Base-by-base conservation (phyloP, 192 early-diverging fungal species). In the Haplosporangium gracile region DNA sequence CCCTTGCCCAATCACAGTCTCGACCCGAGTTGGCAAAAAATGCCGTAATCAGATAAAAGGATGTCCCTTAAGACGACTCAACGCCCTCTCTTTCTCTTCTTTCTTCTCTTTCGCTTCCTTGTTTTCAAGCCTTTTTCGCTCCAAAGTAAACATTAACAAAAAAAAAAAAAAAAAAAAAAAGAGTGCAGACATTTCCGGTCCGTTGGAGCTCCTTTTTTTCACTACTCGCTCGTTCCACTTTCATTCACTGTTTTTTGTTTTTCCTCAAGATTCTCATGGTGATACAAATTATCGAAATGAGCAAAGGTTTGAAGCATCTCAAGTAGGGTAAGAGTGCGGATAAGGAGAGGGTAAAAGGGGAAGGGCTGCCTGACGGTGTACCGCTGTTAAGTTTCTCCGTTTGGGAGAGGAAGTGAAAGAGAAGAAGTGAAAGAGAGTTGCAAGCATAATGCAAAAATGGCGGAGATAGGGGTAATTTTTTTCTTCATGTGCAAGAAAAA, bases 21-120 rank as follows among this genome's bases (percentile, higher is more conserved):
- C 60, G 29, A 65, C 60, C 60, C 60, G 29, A 65, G 26, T 29
- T 65, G 29, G n/a, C 60, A 65, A 32, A n/a, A 63, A 65, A 65
- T 65, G 60, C 60, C 60, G 60, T 65, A 65, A 65, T 65, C 60
- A 65, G 60, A 65, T 65, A 29, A 65, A 63, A 29, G 13, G 11
- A 29, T 57, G 53, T 57, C 68, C 68, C 32, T 5, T 11, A 6
- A n/a, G 53, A 8, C 1, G n/a, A 26, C 55, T 60, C 55, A 60
- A 7, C n/a, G n/a, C 55, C n/a, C 0, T 24, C 20, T 53, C 20
- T 22, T 53, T 53, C 36, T 36, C 36, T 55, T 24, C 8, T 24
- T 18, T 55, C 4, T 24, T 55, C 18, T 24, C 22, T 57, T 57
- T 29, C 6, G 24, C 29, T 32, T 29, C 11, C 60, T 65, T 57